Conservation (phyloP, 164 flowering plant genomes). For the Platanus orientalis region DNA sequence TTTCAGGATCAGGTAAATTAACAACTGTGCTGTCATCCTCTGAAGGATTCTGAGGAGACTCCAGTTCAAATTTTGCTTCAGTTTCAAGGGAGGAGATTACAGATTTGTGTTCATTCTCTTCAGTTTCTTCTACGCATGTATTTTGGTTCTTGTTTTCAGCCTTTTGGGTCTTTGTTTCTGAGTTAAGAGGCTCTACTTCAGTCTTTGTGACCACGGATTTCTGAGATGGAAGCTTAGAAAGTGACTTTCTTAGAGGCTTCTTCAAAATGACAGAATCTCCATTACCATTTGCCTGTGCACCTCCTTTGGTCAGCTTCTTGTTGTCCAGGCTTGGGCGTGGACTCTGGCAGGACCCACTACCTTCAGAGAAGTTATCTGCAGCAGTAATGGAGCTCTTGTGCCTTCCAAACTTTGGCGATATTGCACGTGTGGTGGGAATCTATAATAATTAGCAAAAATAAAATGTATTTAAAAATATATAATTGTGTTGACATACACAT, state of each 20-base stretch:
- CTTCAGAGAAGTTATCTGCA: conserved; percentile 26
- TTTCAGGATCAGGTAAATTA: no score
- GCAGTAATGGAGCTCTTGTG: conserved; percentile 35
- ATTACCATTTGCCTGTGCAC: conserved; percentile 13
- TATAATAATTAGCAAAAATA: conserved; percentile 11
- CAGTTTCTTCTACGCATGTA: conserved; percentile 20
- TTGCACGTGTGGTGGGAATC: conserved; percentile 85
- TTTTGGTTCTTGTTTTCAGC: conserved; percentile 14
- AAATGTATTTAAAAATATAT: neutral
- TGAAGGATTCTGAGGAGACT: conserved; percentile 1
- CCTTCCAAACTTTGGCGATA: conserved; percentile 88
- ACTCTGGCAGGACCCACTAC: conserved; percentile 26
- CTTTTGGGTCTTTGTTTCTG: conserved; percentile 25
- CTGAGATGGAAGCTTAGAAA: conserved; percentile 41
- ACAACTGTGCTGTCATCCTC: conserved; percentile 9
- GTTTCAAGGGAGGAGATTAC: conserved; percentile 8
- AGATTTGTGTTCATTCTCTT: conserved; percentile 16
- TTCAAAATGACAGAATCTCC: conserved; percentile 25
- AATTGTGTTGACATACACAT: neutral
- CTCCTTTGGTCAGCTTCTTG: conserved; percentile 25
- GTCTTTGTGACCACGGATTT: conserved; percentile 29
- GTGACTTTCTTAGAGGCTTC: conserved; percentile 38
- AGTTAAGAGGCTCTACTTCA: conserved; percentile 29
- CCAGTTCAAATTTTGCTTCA: conserved; percentile 18
- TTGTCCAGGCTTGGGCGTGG: conserved; percentile 21